Base-by-base conservation (phyloP, 1,139 yeast species). In the Zygosaccharomyces pseudobailii region DNA sequence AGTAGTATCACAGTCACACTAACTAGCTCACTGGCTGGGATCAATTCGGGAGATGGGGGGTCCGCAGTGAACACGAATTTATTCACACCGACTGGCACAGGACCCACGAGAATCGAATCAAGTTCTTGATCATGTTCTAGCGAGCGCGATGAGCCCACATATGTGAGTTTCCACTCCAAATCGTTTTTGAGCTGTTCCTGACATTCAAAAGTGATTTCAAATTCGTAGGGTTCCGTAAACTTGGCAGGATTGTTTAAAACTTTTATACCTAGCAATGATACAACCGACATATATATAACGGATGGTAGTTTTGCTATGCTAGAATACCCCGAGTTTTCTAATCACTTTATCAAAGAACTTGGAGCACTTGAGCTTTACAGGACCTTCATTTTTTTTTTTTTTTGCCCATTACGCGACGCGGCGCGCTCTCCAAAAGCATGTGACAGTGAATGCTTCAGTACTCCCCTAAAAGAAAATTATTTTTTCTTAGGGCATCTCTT, bases 171-270 rank as follows among this genome's bases (percentile, higher is more conserved):
- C 98, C 98, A 92, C 67, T 94, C 98, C 52, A 92, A 74, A 66
- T 92, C 97, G 48, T 90, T 94, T 63, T 86, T 87, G 55, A 92
- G 73, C 1, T 96, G 90, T 66, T 92, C 98, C 44, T 92, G 73
- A 66, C 98, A 92, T 67, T 92, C 98, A 64, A 92, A 92, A 0
- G 98, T 92, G 68, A 92, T 92, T 68, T 94, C 97, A 63, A 92
- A 90, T 67, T 92, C 95, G 61, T 92, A 94, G 1, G 97, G 88
- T 57, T 87, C 97, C 6, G 87, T 76, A 72, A 92, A 94, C 56
- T 85, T 82, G 10, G 97, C 97, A 2, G 99, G 99, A 61, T 94
- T 94, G 66, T 88, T 92, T 51, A 92, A 76, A 32, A 92, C 96
- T 60, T 87, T 87, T 52, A 92, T 89, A 49, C 96, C 96, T 47